These are phyloP conservation scores for Phytophthora citrophthora DNA, from an alignment of 352 stramenopile species.

Conservation along the genomic window DNA sequence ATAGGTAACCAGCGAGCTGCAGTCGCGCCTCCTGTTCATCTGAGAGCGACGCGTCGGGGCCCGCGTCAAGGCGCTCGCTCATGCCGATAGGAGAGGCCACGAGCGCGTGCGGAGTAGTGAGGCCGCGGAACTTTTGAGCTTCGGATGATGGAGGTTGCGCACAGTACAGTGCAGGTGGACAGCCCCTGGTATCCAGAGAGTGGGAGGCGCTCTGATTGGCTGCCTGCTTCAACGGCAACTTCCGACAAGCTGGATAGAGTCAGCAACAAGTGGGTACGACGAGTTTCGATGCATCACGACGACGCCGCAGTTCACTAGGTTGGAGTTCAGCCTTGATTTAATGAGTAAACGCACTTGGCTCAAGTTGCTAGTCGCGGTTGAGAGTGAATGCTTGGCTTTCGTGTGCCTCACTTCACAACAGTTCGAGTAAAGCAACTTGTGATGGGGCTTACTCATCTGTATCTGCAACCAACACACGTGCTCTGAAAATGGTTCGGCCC, in stretches of 20 bases:
- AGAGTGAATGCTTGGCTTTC: too few species aligned
- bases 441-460: not conserved
- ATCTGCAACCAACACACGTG: slow-evolving; percentile 2
- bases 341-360: not conserved
- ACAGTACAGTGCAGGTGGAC: slow-evolving; percentile 6
- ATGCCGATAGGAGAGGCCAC: slow-evolving; percentile 17
- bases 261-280: slow-evolving; percentile 19
- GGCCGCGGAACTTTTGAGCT: slow-evolving; percentile 1
- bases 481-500: not conserved
- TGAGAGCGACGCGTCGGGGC: slow-evolving; percentile 24
- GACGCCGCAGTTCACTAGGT: not conserved
- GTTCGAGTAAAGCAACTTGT: not conserved
- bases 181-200: slow-evolving; percentile 19
- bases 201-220: slow-evolving; percentile 25
- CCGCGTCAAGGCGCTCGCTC: slow-evolving; percentile 26
- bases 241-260: slow-evolving; percentile 25
- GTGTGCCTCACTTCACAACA: too few species aligned
- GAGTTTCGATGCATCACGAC: not conserved
- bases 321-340: too few species aligned
- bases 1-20: slow-evolving; percentile 52
- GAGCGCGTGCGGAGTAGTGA: slow-evolving; percentile 7
- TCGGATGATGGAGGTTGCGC: not conserved
- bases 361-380: slow-evolving; percentile 27
- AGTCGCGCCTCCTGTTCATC: slow-evolving; percentile 34
- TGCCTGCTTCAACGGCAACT: slow-evolving; percentile 21